Conservation (phyloP, 2,329 filamentous ascomycete genomes). For the Zymoseptoria crescenta region DNA sequence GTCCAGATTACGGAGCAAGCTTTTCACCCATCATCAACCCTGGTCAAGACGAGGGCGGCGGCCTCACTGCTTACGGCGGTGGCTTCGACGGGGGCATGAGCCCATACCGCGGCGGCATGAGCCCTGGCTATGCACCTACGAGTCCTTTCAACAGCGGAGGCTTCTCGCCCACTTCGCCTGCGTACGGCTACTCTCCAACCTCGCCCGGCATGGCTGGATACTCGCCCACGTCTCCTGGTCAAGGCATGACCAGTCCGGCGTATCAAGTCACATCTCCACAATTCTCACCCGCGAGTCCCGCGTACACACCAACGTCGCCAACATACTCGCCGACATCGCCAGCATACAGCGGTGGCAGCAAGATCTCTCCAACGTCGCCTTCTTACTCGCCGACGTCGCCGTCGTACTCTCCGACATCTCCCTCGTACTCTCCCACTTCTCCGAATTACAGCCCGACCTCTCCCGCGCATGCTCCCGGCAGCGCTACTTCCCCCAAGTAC, state of each 20-base stretch:
- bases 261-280: conserved; percentile 45
- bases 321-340: conserved; percentile 31
- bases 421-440: conserved; percentile 62
- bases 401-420: conserved; percentile 52
- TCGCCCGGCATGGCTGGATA: conserved; percentile 22
- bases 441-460: conserved; percentile 42
- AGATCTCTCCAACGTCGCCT: conserved; percentile 43
- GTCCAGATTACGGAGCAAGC: conserved; percentile 52
- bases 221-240: conserved; percentile 38
- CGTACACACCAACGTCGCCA: conserved; percentile 27
- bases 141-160: conserved; percentile 31
- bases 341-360: conserved; percentile 23
- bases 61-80: conserved; percentile 57
- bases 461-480: conserved; percentile 19
- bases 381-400: conserved; percentile 73
- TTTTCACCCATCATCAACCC: conserved; percentile 68
- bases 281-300: conserved; percentile 47
- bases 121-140: conserved; percentile 33
- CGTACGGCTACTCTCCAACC: conserved; percentile 29
- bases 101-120: conserved; percentile 54
- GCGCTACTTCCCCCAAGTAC: conserved; percentile 45
- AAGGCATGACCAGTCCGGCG: conserved; percentile 48
- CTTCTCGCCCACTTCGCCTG: conserved; percentile 70
- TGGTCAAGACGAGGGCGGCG: conserved; percentile 50
- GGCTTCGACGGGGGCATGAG: conserved; percentile 54